phyloP scores from a whole-genome alignment of 1,139 yeast genomes.

The Maudiozyma humilis region DNA sequence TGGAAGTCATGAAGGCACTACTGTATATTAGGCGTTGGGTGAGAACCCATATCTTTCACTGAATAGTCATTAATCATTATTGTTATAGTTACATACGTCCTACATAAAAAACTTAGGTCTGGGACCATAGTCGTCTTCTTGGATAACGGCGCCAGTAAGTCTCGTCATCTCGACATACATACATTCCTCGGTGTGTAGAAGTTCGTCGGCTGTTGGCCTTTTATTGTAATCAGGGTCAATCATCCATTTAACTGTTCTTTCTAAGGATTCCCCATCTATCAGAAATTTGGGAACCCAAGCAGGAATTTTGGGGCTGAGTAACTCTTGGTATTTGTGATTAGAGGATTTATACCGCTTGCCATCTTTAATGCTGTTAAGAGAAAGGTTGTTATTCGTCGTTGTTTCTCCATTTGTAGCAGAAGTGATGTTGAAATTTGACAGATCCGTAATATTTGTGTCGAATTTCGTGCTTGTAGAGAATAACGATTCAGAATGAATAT shows the following conservation, averaged over 20 bases:
- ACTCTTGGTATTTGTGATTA: not conserved
- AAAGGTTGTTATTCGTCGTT: not conserved
- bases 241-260: slow-evolving; percentile 80
- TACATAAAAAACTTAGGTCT: slow-evolving; percentile 36
- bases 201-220: slow-evolving; percentile 69
- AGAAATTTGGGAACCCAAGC: slow-evolving; percentile 82
- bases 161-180: slow-evolving; percentile 71
- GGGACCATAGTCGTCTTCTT: slow-evolving; percentile 96
- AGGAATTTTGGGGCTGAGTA: slow-evolving; percentile 37
- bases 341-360: not conserved
- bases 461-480: slow-evolving; percentile 25
- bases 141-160: slow-evolving; percentile 90
- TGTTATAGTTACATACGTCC: not conserved
- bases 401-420: not conserved
- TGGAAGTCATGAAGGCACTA: too few species aligned
- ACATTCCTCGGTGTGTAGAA: slow-evolving; percentile 65
- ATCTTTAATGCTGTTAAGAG: not conserved
- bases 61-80: slow-evolving; percentile 3
- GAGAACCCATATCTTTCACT: too few species aligned
- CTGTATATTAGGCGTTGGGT: too few species aligned
- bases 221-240: slow-evolving; percentile 75
- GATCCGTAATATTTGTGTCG: slow-evolving; percentile 23
- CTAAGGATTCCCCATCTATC: slow-evolving; percentile 67
- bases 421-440: slow-evolving; percentile 8
- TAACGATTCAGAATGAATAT: slow-evolving; percentile 35